Evolutionary conservation across 2,329 filamentous ascomycete genomes (phyloP).

Genomic region (Colletotrichum sidae): DNA sequence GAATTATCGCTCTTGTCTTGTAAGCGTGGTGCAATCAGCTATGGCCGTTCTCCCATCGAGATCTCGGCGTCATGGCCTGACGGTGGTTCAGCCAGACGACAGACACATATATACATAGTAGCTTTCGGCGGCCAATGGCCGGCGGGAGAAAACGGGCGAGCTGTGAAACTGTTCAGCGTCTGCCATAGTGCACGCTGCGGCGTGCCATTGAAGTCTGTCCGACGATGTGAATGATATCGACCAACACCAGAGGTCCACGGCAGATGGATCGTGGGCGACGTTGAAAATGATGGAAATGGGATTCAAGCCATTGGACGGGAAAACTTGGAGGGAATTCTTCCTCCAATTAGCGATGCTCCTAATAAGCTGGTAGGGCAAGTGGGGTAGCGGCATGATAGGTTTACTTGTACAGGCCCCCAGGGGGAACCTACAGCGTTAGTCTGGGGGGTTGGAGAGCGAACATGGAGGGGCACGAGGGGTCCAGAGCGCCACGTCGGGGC

Average conservation of each 20-base stretch:
- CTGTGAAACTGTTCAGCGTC: not conserved
- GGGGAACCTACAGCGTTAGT: not conserved
- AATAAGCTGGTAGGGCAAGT: conserved; percentile 7
- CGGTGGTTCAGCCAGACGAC: too few species aligned
- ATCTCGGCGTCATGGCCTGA: too few species aligned
- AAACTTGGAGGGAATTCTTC: conserved; percentile 22
- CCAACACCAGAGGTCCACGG: conserved; percentile 4
- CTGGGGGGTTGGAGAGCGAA: conserved; percentile 17
- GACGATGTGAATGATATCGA: not conserved
- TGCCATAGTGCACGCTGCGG: not conserved
- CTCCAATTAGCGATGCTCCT: conserved; percentile 8
- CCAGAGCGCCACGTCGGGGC: conserved; percentile 6
- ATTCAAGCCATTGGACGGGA: conserved; percentile 28
- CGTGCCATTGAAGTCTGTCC: not conserved
- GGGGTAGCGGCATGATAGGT: not conserved
- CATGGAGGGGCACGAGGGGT: conserved; percentile 25
- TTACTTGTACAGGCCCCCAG: too few species aligned
- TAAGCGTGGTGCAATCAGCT: not conserved
- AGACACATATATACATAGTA: not conserved
- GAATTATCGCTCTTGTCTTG: conserved; percentile 3
- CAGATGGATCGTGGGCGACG: conserved; percentile 5
- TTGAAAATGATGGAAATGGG: conserved; percentile 17
- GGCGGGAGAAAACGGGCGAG: not conserved
- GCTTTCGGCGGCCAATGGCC: not conserved
- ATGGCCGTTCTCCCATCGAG: not conserved